Percentiles rank a stretch among this genome's conserved stretches.
phyloP scores from a whole-genome alignment of 352 stramenopile genomes.

The Globisporangium mamillatum region DNA sequence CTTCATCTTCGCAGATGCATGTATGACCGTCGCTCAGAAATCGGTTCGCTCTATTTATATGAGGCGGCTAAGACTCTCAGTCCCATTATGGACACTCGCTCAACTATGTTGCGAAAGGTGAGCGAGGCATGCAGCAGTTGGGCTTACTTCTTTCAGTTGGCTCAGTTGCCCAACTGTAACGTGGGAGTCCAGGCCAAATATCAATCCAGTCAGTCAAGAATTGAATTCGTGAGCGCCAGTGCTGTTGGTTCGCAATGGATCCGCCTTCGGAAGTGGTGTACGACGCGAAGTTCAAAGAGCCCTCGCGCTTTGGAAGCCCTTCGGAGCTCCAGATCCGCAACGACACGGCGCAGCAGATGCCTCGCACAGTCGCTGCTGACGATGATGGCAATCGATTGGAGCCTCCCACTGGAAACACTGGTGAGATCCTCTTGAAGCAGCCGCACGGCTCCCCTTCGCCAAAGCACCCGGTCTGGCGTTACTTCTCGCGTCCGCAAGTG shows the following conservation, averaged over 20 bases:
- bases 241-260: neutral
- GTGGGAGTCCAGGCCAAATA: neutral
- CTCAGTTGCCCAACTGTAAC: neutral
- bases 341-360: neutral
- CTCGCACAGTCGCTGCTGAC: neutral
- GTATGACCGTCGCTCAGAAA: neutral
- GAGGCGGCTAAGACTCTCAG: neutral
- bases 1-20: neutral
- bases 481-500: neutral
- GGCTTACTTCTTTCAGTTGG: neutral
- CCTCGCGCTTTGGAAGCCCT: neutral
- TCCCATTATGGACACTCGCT: neutral
- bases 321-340: slow-evolving; percentile 1
- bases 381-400: neutral
- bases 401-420: neutral
- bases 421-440: neutral
- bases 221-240: neutral
- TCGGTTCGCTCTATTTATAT: neutral
- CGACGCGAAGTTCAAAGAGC: slow-evolving; percentile 1
- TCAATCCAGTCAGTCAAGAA: neutral
- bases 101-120: neutral
- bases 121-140: neutral
- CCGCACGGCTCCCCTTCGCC: neutral
- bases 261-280: neutral
- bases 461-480: slow-evolving; percentile 11